Conservation (phyloP, 2,329 filamentous ascomycete species). For the Aspergillus cejpii region DNA sequence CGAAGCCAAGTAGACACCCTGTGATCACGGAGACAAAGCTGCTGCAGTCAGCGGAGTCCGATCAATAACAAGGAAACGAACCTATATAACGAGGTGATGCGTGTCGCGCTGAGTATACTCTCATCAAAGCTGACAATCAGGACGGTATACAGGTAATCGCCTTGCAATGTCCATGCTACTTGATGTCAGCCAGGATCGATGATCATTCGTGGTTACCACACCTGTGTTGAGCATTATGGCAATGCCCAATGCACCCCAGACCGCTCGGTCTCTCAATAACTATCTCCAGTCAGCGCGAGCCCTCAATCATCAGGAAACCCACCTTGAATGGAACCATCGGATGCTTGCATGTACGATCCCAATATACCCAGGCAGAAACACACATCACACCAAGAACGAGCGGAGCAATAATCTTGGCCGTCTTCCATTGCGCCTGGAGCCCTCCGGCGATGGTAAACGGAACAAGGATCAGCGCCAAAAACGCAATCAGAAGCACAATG, state of each 20-base stretch:
- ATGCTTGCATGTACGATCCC: slow-evolving; percentile 49
- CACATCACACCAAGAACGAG: slow-evolving; percentile 47
- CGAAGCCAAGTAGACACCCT: slow-evolving; percentile 51
- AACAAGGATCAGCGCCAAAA: slow-evolving; percentile 49
- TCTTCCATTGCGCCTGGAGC: slow-evolving; percentile 44
- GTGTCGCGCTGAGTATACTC: slow-evolving; percentile 50
- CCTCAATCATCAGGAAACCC: slow-evolving; percentile 1
- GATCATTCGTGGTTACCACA: slow-evolving; percentile 24
- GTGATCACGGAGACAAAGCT: slow-evolving; percentile 51
- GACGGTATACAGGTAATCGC: slow-evolving; percentile 58
- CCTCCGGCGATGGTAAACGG: slow-evolving; percentile 55
- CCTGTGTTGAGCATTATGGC: slow-evolving; percentile 31
- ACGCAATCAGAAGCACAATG: slow-evolving; percentile 47
- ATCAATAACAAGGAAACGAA: slow-evolving; percentile 1
- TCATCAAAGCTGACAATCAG: slow-evolving; percentile 58
- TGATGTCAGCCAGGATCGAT: slow-evolving; percentile 2
- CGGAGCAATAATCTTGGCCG: slow-evolving; percentile 47
- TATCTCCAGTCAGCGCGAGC: slow-evolving; percentile 9
- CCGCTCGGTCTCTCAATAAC: slow-evolving; percentile 56
- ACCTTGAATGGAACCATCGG: slow-evolving; percentile 54
- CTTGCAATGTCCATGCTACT: slow-evolving; percentile 55
- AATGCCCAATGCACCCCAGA: slow-evolving; percentile 59
- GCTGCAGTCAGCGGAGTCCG: slow-evolving; percentile 6
- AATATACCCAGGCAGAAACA: slow-evolving; percentile 47
- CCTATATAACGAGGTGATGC: slow-evolving; percentile 55